phyloP scores from a whole-genome alignment of 345 rosid genomes.

The Boechera divaricarpa region DNA sequence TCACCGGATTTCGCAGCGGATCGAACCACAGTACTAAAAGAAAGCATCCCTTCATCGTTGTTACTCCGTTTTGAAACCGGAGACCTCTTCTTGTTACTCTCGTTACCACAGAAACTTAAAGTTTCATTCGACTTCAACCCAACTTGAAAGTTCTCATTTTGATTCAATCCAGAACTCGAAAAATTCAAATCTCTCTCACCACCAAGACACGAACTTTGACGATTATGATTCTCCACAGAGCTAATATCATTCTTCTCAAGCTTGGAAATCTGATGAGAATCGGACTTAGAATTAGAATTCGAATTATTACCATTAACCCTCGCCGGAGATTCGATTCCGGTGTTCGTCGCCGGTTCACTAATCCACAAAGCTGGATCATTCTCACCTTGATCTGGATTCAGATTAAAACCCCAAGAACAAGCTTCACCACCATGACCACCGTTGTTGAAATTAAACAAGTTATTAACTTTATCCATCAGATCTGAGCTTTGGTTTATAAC shows the following conservation, averaged over 20 bases:
- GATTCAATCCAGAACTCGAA: slow-evolving; percentile 54
- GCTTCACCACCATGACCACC: slow-evolving; percentile 76
- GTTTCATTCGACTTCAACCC: slow-evolving; percentile 75
- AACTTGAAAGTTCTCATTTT: slow-evolving; percentile 53
- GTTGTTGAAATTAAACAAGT: slow-evolving; percentile 64
- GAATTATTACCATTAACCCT: slow-evolving; percentile 43
- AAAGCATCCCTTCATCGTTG: slow-evolving; percentile 85
- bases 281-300: slow-evolving; percentile 43
- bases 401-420: slow-evolving; percentile 62
- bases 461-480: slow-evolving; percentile 82
- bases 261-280: slow-evolving; percentile 39
- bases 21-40: slow-evolving; percentile 70
- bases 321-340: slow-evolving; percentile 50
- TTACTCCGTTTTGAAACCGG: slow-evolving; percentile 52
- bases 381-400: slow-evolving; percentile 77
- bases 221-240: slow-evolving; percentile 8
- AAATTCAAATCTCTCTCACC: slow-evolving; percentile 67
- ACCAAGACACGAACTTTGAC: slow-evolving; percentile 29
- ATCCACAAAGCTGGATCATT: slow-evolving; percentile 88
- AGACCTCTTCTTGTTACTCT: slow-evolving; percentile 68
- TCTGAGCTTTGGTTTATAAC: slow-evolving; percentile 71
- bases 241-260: slow-evolving; percentile 33
- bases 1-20: slow-evolving; percentile 68
- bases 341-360: slow-evolving; percentile 55
- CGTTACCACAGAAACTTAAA: slow-evolving; percentile 48